phyloP scores from a whole-genome alignment of 2,329 filamentous ascomycete species.

The Sclerotinia spermophila region DNA sequence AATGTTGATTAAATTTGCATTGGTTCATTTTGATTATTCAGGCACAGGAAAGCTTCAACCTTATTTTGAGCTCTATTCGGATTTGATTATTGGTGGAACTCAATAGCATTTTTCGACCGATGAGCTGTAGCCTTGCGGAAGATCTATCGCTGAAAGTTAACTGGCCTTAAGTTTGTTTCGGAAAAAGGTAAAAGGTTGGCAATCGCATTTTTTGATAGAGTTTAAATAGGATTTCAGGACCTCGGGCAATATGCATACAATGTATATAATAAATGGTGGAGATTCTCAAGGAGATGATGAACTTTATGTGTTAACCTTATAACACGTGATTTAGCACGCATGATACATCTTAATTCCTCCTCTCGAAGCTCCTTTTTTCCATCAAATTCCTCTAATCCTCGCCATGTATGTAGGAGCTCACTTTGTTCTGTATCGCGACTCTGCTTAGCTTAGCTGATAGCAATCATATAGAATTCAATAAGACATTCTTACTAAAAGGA shows the following conservation, averaged over 20 bases:
- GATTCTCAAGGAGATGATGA: too few relatives aligned
- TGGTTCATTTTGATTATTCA: background rate
- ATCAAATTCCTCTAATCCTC: background rate
- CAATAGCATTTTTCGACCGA: background rate
- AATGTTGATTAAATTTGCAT: too few relatives aligned
- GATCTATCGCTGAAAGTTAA: background rate
- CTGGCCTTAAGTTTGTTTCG: background rate
- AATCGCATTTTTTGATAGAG: background rate
- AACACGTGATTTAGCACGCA: background rate
- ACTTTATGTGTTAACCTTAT: too few relatives aligned
- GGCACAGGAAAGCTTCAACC: background rate
- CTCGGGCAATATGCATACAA: background rate
- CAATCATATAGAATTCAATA: background rate
- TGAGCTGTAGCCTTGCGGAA: background rate
- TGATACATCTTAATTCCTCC: background rate
- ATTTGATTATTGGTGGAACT: constrained; percentile 11
- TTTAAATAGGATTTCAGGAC: background rate
- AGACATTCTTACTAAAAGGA: background rate
- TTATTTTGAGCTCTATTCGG: background rate
- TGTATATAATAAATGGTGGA: background rate
- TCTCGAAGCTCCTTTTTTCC: background rate
- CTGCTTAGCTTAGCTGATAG: background rate
- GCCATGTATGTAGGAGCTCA: background rate
- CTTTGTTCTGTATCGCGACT: background rate
- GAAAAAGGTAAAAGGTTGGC: background rate